Conservation (phyloP, 345 rosid species). For the Salix arbutifolia region DNA sequence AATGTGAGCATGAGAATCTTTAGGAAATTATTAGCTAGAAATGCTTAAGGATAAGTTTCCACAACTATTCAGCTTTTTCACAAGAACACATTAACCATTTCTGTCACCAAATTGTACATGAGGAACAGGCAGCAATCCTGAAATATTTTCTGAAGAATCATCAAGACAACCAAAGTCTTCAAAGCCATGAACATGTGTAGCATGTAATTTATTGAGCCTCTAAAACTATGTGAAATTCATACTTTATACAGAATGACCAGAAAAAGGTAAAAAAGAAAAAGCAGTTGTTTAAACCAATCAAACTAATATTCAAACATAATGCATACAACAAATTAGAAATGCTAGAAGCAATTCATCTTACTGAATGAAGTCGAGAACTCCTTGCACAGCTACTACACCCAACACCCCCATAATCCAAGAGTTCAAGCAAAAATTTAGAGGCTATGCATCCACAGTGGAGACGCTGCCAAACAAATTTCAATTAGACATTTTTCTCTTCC, state of each 20-base stretch:
- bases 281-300: not conserved
- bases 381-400: slow-evolving; percentile 57
- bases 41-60: not conserved
- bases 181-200: not conserved
- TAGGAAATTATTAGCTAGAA: not conserved
- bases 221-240: not conserved
- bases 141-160: not conserved
- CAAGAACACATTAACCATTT: not conserved
- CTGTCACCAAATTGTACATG: not conserved
- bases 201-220: not conserved
- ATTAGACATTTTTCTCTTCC: slow-evolving; percentile 2
- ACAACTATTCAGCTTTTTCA: slow-evolving; percentile 8
- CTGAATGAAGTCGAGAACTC: slow-evolving; percentile 36
- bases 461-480: slow-evolving; percentile 41
- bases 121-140: not conserved
- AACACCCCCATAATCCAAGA: slow-evolving; percentile 80
- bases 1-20: not conserved
- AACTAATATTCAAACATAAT: not conserved
- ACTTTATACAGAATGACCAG: not conserved
- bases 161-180: not conserved
- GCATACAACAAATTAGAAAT: not conserved
- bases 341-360: slow-evolving; percentile 32
- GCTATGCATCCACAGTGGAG: slow-evolving; percentile 95
- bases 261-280: not conserved
- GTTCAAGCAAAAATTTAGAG: slow-evolving; percentile 46